Evolutionary conservation across 163 green algal species (phyloP).

Genomic region (Scenedesmus sp.): DNA sequence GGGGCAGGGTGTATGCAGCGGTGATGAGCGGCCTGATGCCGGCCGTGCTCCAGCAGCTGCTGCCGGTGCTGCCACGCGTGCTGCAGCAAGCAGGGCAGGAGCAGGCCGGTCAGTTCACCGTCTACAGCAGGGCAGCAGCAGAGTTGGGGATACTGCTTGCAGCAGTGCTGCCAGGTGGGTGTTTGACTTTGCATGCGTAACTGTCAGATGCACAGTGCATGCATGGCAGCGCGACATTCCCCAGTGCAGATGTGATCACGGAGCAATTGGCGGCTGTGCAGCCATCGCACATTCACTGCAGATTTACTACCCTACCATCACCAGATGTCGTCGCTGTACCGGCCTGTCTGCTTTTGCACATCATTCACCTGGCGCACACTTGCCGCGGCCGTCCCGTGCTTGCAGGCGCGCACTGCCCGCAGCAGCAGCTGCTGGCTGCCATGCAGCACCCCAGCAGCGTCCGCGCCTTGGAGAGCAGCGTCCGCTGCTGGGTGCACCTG

Average conservation of each 20-base stretch:
- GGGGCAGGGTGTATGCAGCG: background rate
- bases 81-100: background rate
- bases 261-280: too few species aligned
- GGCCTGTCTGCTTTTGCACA: too few species aligned
- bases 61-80: constrained; percentile 21
- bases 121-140: background rate
- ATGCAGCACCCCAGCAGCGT: background rate
- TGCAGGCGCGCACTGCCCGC: background rate
- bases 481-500: background rate
- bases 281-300: too few species aligned
- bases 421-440: background rate
- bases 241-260: too few species aligned
- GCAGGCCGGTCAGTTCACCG: background rate
- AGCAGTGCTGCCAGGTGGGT: background rate
- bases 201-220: too few species aligned
- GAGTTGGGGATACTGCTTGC: background rate
- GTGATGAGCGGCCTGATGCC: background rate
- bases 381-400: background rate
- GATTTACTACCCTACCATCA: too few species aligned
- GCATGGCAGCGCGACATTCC: too few species aligned
- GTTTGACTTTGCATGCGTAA: too few species aligned
- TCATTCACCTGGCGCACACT: too few species aligned
- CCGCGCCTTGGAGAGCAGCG: background rate
- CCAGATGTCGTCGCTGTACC: too few species aligned
- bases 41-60: background rate